Evolutionary conservation across 1,139 yeast genomes (phyloP).

Genomic region (Entelexis sorbosivorans): DNA sequence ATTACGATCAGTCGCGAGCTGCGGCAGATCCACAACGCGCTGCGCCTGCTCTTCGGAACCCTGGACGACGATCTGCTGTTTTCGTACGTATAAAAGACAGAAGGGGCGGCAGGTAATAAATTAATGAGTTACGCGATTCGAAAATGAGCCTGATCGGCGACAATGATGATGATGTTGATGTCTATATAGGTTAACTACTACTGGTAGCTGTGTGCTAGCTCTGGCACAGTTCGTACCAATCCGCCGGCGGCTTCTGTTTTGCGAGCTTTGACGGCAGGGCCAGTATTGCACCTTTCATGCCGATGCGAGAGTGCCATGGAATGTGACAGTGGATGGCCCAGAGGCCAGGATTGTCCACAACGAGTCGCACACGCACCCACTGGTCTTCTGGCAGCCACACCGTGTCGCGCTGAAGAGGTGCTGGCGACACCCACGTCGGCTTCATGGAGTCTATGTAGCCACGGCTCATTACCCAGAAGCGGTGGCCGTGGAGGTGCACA

Average conservation of each 20-base stretch:
- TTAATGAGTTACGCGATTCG: too few species aligned
- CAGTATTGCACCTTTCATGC: conserved; percentile 27
- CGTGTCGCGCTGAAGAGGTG: conserved; percentile 57
- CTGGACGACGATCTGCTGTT: conserved; percentile 41
- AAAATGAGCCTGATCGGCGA: too few species aligned
- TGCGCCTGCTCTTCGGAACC: conserved; percentile 53
- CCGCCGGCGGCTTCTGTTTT: conserved; percentile 21
- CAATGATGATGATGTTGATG: too few species aligned
- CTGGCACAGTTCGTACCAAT: conserved; percentile 23
- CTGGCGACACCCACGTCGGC: not conserved
- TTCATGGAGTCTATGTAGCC: conserved; percentile 7
- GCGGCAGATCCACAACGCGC: conserved; percentile 43
- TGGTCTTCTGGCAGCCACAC: conserved; percentile 50
- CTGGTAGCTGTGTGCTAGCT: not conserved
- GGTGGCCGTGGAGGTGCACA: conserved; percentile 86
- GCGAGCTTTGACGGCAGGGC: conserved; percentile 21
- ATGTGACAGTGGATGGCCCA: conserved; percentile 80
- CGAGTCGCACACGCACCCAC: conserved; percentile 47
- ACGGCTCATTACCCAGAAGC: conserved; percentile 53
- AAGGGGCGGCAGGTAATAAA: not conserved
- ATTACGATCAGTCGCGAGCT: conserved; percentile 56
- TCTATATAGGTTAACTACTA: too few species aligned
- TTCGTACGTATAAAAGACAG: conserved; percentile 12
- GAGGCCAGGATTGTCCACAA: conserved; percentile 61
- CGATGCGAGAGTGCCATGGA: conserved; percentile 59